Conservation (phyloP, 495 filamentous ascomycete species). For the Hypoxylon trugodes region DNA sequence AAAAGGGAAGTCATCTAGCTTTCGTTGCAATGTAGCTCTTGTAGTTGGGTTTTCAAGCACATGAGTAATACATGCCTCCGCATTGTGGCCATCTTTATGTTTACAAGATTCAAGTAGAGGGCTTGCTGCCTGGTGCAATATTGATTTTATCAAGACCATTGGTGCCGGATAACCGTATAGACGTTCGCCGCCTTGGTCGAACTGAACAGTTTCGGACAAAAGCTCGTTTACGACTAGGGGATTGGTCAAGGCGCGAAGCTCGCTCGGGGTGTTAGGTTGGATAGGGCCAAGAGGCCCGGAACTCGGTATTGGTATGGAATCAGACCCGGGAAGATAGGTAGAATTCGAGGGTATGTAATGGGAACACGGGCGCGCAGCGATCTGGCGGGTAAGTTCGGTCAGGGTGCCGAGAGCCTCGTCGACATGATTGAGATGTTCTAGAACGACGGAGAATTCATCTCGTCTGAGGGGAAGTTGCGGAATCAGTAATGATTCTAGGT, state of each 20-base stretch:
- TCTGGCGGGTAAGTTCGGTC: constrained; percentile 23
- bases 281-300: neutral
- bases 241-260: neutral
- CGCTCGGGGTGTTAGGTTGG: neutral
- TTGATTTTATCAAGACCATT: constrained; percentile 15
- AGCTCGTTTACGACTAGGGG: neutral
- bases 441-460: constrained; percentile 31
- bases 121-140: constrained; percentile 4
- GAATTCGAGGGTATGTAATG: constrained; percentile 2
- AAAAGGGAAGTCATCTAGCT: constrained; percentile 21
- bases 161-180: constrained; percentile 27
- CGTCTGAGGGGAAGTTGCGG: no score
- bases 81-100: neutral
- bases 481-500: no score
- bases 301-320: neutral
- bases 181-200: constrained; percentile 24
- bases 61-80: neutral
- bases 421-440: constrained; percentile 23
- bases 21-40: constrained; percentile 13
- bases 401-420: constrained; percentile 20
- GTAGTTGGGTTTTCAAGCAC: constrained; percentile 1
- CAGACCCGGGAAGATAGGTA: neutral
- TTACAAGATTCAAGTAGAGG: constrained; percentile 2
- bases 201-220: constrained; percentile 11
- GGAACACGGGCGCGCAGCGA: constrained; percentile 21